Percentiles rank a stretch among this genome's conserved stretches.
Evolutionary conservation across 306 rosid genomes (phyloP).

Genomic region (Clitoria ternatea): DNA sequence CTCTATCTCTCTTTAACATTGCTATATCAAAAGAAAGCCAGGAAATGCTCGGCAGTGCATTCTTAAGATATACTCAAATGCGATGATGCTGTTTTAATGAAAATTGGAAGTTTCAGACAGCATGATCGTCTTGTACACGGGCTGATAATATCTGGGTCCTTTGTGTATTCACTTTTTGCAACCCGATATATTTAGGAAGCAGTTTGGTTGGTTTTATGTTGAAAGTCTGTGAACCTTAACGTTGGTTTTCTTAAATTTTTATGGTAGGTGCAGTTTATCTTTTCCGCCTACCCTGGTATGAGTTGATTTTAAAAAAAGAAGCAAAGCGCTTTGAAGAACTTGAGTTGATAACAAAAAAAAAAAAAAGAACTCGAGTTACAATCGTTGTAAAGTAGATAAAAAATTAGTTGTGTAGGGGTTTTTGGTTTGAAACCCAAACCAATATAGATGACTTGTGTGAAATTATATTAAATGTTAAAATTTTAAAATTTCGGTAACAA

Average conservation of each 20-base stretch:
- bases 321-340: background rate
- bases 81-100: conserved; percentile 4
- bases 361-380: too few species aligned
- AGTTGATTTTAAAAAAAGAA: background rate
- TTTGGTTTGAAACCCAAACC: background rate
- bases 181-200: background rate
- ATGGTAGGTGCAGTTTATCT: background rate
- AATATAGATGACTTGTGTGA: background rate
- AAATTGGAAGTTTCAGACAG: background rate
- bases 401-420: background rate
- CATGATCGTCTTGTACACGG: background rate
- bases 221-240: background rate
- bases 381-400: background rate
- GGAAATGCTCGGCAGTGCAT: background rate
- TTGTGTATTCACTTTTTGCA: background rate
- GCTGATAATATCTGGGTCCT: conserved; percentile 1
- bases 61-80: background rate
- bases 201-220: background rate
- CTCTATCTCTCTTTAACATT: background rate
- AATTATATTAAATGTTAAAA: background rate
- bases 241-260: background rate
- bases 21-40: conserved; percentile 4
- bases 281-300: background rate
- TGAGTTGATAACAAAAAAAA: too few species aligned
- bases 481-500: background rate